Percentiles rank a stretch among this genome's conserved stretches.
Evolutionary conservation across 1,284 basidiomycete genomes (phyloP).

Genomic region (Cutaneotrichosporon sp.): DNA sequence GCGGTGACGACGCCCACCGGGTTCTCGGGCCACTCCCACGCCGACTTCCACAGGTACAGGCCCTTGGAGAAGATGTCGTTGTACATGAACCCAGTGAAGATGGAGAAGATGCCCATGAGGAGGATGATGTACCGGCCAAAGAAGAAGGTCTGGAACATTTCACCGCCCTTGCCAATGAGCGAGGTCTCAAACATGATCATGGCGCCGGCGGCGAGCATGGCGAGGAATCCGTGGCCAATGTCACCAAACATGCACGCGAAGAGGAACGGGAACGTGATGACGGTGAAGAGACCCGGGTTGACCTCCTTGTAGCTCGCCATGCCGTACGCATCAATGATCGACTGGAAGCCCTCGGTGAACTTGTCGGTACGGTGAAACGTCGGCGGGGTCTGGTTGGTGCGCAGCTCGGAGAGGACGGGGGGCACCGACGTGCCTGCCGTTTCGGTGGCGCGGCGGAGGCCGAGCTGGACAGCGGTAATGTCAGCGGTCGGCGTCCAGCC

Average conservation of each 20-base stretch:
- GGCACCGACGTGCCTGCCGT: constrained; percentile 88
- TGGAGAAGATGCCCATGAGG: constrained; percentile 91
- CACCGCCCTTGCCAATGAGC: constrained; percentile 62
- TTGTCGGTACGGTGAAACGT: constrained; percentile 94
- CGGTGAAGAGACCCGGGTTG: constrained; percentile 91
- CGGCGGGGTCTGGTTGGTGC: constrained; percentile 85
- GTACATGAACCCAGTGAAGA: constrained; percentile 96
- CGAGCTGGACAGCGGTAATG: constrained; percentile 78
- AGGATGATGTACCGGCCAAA: constrained; percentile 97
- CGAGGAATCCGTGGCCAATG: constrained; percentile 89
- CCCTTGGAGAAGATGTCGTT: constrained; percentile 98
- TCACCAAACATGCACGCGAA: constrained; percentile 99
- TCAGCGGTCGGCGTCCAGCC: constrained; percentile 96
- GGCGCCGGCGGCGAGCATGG: constrained; percentile 66
- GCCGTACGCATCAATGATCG: constrained; percentile 97
- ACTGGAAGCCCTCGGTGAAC: constrained; percentile 96
- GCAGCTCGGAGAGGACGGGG: constrained; percentile 86
- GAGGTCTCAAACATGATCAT: constrained; percentile 85
- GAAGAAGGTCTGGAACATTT: constrained; percentile 88
- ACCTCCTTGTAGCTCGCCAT: constrained; percentile 93
- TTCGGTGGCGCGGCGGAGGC: constrained; percentile 88
- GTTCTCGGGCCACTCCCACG: constrained; percentile 71
- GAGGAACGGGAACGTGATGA: constrained; percentile 95
- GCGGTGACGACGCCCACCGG: constrained; percentile 55
- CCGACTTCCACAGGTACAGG: constrained; percentile 80